Conservation (phyloP, 2,329 filamentous ascomycete species). For the Diaporthe caulivora region DNA sequence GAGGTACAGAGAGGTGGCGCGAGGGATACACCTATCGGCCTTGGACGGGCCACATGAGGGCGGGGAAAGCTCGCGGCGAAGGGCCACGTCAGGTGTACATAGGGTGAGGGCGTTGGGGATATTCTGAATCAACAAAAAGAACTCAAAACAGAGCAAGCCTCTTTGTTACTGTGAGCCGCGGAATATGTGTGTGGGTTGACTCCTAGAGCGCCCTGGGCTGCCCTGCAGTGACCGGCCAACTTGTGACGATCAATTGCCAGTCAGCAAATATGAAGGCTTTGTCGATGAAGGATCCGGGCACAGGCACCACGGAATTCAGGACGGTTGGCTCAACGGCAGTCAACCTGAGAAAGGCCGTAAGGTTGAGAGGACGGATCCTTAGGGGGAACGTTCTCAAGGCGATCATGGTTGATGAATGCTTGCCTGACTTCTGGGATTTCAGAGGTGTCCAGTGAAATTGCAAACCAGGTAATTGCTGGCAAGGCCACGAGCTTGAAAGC, state of each 20-base stretch:
- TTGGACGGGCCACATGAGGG: not conserved
- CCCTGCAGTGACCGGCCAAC: not conserved
- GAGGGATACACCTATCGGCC: not conserved
- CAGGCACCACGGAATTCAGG: not conserved
- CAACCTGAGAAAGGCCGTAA: not conserved
- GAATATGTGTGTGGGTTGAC: not conserved
- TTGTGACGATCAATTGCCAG: not conserved
- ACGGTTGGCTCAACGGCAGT: not conserved
- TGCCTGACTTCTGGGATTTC: not conserved
- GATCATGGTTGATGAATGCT: not conserved
- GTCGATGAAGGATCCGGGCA: not conserved
- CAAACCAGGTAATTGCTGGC: not conserved
- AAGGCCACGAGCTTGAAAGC: not conserved
- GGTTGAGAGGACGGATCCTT: not conserved
- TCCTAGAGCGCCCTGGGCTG: too few relatives aligned
- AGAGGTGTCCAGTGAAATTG: not conserved
- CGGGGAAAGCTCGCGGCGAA: not conserved
- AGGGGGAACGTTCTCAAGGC: not conserved
- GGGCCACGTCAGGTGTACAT: constrained; percentile 42
- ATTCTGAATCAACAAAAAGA: constrained; percentile 18
- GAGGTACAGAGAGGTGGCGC: constrained; percentile 17
- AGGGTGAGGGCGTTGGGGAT: constrained; percentile 42
- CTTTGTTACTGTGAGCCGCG: not conserved
- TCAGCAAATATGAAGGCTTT: not conserved
- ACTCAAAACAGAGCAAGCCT: not conserved